Evolutionary conservation across 2,329 filamentous ascomycete genomes (phyloP), one percentile per base, ranked within the genome.

Genomic region (Colletotrichum phormii): DNA sequence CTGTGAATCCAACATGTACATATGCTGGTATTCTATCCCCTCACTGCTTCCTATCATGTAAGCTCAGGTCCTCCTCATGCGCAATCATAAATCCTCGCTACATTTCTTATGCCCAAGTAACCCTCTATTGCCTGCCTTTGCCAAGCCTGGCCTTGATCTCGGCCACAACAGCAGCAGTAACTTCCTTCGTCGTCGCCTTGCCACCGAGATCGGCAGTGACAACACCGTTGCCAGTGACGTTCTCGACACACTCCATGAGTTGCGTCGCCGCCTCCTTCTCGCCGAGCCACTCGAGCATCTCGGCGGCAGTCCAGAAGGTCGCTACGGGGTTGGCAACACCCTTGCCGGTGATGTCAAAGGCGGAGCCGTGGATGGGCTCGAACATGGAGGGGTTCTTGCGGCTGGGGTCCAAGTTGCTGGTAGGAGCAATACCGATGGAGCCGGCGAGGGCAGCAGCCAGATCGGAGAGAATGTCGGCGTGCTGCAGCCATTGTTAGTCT

Each of bases 371-470:
- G 69, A 89, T 89, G 0, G 88, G 88, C 80, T 90, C 88, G 75
- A 90, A 90, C 87, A 89, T 88, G 65, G 82, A 84, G 79, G 88
- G 67, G 81, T 87, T 76, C 78, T 85, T n/a, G 82, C 86, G 76
- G 8, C 81, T 82, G 5, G 91, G 90, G 75, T 93, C 90, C 7
- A 93, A 83, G 75, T 92, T 92, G 46, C 84, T 88, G 0, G 91
- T 92, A 2, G 91, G 90, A 2, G 91, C 91, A 72, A 93, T 92
- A 5, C 91, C 91, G 75, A 93, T 93, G 3, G 87, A 90, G 2
- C 91, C 91, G n/a, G 91, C 90, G 4, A 93, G 82, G 0, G 90
- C 89, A 18, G 91, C 91, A 15, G 91, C 91, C 18, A 93, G 84
- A 78, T 93, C 91, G 5, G 89, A 92, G 2, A 93, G 85, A 67